Evolutionary conservation across 495 filamentous ascomycete species (phyloP).

Genomic region (Penicillium cataractarum): DNA sequence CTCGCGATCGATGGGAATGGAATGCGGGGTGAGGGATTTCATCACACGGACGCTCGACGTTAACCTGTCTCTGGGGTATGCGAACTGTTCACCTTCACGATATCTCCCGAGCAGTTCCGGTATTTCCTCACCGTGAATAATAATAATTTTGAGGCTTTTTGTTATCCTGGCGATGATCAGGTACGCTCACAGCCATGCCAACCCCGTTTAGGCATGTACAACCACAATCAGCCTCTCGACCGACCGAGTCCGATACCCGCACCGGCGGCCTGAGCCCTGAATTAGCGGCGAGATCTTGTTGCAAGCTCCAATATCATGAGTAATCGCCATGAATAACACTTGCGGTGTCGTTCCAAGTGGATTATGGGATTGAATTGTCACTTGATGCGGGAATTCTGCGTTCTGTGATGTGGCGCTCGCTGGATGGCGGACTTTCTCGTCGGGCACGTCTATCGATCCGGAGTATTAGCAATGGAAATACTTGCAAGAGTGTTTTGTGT

Average conservation of each 20-base stretch:
- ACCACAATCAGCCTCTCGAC: slow-evolving; percentile 9
- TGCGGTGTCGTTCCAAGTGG: not conserved
- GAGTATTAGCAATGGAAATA: not conserved
- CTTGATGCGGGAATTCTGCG: not conserved
- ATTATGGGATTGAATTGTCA: not conserved
- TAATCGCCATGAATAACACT: not conserved
- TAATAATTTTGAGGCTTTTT: not conserved
- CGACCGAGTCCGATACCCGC: slow-evolving; percentile 7
- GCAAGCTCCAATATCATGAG: not conserved
- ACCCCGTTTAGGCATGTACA: slow-evolving; percentile 18
- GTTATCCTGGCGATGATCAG: slow-evolving; percentile 15
- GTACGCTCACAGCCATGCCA: slow-evolving; percentile 18
- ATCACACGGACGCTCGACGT: not conserved
- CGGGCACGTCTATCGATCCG: not conserved
- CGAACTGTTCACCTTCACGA: slow-evolving; percentile 1
- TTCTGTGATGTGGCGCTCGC: not conserved
- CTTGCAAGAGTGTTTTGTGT: not conserved
- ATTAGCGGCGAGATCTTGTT: not conserved
- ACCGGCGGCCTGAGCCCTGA: not conserved
- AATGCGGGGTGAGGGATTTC: slow-evolving; percentile 16
- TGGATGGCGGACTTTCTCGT: no score
- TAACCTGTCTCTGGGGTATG: not conserved
- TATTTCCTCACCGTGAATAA: not conserved
- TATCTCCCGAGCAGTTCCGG: not conserved
- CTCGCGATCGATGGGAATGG: not conserved